Evolutionary conservation across 2,329 filamentous ascomycete genomes (phyloP), one percentile per base, ranked within the genome.

Genomic region (Aspergillus sp.): DNA sequence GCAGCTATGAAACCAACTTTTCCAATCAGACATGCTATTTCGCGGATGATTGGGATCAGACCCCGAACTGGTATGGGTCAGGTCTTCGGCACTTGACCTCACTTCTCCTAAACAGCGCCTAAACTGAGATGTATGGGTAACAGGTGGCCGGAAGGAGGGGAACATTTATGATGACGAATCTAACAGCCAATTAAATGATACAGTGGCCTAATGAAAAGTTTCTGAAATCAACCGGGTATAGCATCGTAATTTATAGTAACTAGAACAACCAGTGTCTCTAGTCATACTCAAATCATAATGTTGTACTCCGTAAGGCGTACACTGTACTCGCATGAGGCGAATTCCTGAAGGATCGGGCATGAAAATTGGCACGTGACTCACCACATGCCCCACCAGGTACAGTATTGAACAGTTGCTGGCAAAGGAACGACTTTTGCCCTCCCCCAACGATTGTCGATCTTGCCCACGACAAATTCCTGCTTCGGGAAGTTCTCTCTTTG

Each of bases 151-250:
- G 57, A 9, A 30, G 27, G 27, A 40, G 54, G 52, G 50, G 53
- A 59, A 64, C 50, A 64, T 59, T 67, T 62, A 67, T 66, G 64
- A 67, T 67, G 64, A 67, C 60, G 63, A 66, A 61, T 64, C 58
- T 56, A 62, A 57, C 57, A 56, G 64, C 63, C 59, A 62, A 24
- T 55, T 61, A 61, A 50, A 59, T 53, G 51, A 62, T 55, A 51
- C 61, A 67, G 53, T 62, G 61, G 61, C 58, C 60, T 67, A 66
- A 67, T 67, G 62, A 62, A 67, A 59, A 64, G 51, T 56, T 53
- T 49, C 45, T n/a, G 44, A 44, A 49, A 12, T 44, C 24, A 44
- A 30, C 27, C 8, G 8, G 39, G 0, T 22, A 24, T 6, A 20
- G n/a, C 15, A 19, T 30, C 22, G 4, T 11, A 42, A 42, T 42